These are phyloP conservation scores for Sporodiniella umbellata DNA, from an alignment of 371 early-diverging fungal species.

Conservation along the genomic window DNA sequence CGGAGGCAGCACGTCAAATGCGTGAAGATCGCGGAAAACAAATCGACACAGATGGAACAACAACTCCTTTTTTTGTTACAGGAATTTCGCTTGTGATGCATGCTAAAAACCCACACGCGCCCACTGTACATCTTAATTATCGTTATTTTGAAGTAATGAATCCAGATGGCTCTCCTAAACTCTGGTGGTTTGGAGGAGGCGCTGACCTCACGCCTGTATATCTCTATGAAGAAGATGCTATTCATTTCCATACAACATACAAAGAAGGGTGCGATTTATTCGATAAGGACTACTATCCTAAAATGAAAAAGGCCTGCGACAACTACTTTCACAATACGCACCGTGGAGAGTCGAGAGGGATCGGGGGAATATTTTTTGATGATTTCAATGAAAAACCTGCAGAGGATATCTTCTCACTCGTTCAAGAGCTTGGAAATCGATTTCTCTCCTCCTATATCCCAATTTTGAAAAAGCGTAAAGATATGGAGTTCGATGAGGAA, in stretches of 20 bases:
- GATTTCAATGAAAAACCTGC: slow-evolving; percentile 69
- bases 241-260: slow-evolving; percentile 75
- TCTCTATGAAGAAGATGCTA: slow-evolving; percentile 76
- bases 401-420: slow-evolving; percentile 70
- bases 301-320: slow-evolving; percentile 86
- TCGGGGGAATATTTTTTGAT: slow-evolving; percentile 90
- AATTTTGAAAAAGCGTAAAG: slow-evolving; percentile 65
- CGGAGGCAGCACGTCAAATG: slow-evolving; percentile 78
- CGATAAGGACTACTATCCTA: slow-evolving; percentile 64
- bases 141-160: slow-evolving; percentile 92
- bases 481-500: slow-evolving; percentile 60
- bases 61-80: slow-evolving; percentile 79
- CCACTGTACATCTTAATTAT: slow-evolving; percentile 96
- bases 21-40: slow-evolving; percentile 63
- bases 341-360: slow-evolving; percentile 77
- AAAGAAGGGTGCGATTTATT: slow-evolving; percentile 78
- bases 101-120: slow-evolving; percentile 92
- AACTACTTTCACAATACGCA: slow-evolving; percentile 77
- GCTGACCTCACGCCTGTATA: slow-evolving; percentile 82
- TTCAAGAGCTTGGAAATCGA: slow-evolving; percentile 65
- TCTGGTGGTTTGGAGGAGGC: slow-evolving; percentile 91
- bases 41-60: slow-evolving; percentile 46
- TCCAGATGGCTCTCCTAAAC: slow-evolving; percentile 54
- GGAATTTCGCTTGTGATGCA: slow-evolving; percentile 94
- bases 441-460: slow-evolving; percentile 80